Conservation (phyloP, 1,284 basidiomycete genomes). For the Coniferiporia weirii region DNA sequence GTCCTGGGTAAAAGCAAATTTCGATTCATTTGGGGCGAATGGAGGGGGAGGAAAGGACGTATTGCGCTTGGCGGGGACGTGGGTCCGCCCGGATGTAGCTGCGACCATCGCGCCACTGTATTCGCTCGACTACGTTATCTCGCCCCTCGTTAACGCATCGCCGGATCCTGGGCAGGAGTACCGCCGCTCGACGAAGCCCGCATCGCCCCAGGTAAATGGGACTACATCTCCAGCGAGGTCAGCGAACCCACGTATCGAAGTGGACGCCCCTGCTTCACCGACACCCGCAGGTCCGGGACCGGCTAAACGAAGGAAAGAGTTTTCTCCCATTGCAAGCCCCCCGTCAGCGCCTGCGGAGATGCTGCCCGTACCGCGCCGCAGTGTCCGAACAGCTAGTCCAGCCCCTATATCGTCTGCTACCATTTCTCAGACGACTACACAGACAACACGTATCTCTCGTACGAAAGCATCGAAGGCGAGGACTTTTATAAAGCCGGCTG, state of each 20-base stretch:
- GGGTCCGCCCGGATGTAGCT: slow-evolving; percentile 78
- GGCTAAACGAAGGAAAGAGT: slow-evolving; percentile 62
- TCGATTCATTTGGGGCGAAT: slow-evolving; percentile 79
- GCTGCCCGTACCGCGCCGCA: slow-evolving; percentile 9
- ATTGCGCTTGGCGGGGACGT: slow-evolving; percentile 82
- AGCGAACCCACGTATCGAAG: slow-evolving; percentile 21
- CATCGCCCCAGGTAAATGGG: slow-evolving; percentile 15
- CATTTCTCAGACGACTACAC: background rate
- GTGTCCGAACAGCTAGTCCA: slow-evolving; percentile 9
- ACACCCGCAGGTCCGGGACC: slow-evolving; percentile 36
- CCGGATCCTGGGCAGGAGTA: slow-evolving; percentile 78
- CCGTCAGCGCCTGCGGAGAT: background rate
- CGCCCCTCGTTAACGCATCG: slow-evolving; percentile 63
- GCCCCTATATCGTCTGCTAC: background rate
- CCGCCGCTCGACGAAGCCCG: slow-evolving; percentile 48
- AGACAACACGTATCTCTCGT: slow-evolving; percentile 2
- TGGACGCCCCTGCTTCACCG: slow-evolving; percentile 26
- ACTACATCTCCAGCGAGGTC: slow-evolving; percentile 5
- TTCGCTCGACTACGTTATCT: slow-evolving; percentile 53
- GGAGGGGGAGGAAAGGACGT: slow-evolving; percentile 58
- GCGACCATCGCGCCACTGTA: slow-evolving; percentile 59
- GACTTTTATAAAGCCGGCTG: slow-evolving; percentile 23
- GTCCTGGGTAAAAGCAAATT: slow-evolving; percentile 78
- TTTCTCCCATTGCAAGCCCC: slow-evolving; percentile 29
- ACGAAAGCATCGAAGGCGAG: slow-evolving; percentile 9